These are phyloP conservation scores for Aspergillus sp. DNA, from an alignment of 2,329 filamentous ascomycete species.

Conservation along the genomic window DNA sequence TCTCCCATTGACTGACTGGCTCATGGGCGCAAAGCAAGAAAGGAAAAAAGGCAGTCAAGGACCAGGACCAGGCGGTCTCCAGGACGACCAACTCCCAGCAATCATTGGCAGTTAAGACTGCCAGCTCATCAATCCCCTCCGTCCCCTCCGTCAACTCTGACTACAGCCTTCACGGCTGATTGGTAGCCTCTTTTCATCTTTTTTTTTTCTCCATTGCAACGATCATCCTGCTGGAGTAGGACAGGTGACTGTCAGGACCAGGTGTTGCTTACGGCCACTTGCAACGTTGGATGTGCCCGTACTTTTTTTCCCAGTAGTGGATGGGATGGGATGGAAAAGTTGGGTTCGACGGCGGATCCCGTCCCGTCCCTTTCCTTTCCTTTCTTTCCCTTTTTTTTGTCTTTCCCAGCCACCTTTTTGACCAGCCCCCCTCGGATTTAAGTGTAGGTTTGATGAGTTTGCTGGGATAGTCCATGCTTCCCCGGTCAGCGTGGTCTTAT, in stretches of 20 bases:
- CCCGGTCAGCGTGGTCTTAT: not conserved
- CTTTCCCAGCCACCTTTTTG: not conserved
- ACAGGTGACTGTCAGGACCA: constrained; percentile 2
- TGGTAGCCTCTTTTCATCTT: constrained; percentile 10
- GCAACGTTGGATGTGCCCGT: constrained; percentile 2
- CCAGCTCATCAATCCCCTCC: constrained; percentile 14
- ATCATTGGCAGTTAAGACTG: constrained; percentile 15
- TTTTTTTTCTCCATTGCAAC: not conserved
- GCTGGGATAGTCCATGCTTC: not conserved
- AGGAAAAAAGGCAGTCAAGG: not conserved
- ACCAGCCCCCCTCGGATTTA: not conserved
- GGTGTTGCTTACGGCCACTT: constrained; percentile 4
- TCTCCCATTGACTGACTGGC: not conserved
- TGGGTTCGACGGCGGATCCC: not conserved
- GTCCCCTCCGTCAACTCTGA: constrained; percentile 7
- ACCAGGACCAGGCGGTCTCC: constrained; percentile 9
- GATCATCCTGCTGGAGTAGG: not conserved
- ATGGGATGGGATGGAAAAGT: not conserved
- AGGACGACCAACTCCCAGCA: constrained; percentile 12
- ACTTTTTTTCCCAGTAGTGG: not conserved
- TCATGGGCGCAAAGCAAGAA: not conserved
- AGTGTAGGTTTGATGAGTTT: not conserved
- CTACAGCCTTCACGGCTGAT: constrained; percentile 1
- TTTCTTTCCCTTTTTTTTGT: not conserved
- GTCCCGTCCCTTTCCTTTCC: not conserved